Conservation (phyloP, 1,139 yeast genomes). For the Taphrina betulina region DNA sequence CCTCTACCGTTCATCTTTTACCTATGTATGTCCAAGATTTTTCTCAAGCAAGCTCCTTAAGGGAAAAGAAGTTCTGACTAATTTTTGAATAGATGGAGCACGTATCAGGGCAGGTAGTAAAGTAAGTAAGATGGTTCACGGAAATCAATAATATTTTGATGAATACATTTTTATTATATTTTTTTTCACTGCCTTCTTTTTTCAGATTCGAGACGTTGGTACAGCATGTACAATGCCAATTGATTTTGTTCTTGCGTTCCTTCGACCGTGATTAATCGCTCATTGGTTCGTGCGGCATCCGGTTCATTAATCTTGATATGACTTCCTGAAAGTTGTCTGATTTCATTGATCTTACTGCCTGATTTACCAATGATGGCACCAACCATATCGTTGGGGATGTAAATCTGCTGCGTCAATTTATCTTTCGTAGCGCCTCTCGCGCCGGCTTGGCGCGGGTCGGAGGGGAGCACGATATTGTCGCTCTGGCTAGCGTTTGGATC, state of each 20-base stretch:
- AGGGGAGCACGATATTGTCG: conserved; percentile 20
- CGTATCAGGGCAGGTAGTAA: too few relatives aligned
- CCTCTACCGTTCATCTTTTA: conserved; percentile 68
- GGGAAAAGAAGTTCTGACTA: too few relatives aligned
- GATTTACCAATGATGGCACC: conserved; percentile 87
- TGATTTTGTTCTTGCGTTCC: conserved; percentile 71
- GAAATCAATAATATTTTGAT: too few relatives aligned
- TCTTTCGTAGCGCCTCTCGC: conserved; percentile 20
- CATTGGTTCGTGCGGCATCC: conserved; percentile 42
- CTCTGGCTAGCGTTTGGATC: conserved; percentile 8
- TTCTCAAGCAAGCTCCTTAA: too few relatives aligned
- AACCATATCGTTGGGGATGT: conserved; percentile 72
- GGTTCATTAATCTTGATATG: conserved; percentile 68
- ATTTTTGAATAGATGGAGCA: too few relatives aligned
- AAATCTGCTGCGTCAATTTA: conserved; percentile 61
- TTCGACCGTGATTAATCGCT: conserved; percentile 66
- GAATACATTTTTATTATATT: too few relatives aligned
- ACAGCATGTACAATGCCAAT: conserved; percentile 72
- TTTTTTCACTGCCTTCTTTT: conserved; percentile 15
- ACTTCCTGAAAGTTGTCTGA: conserved; percentile 73
- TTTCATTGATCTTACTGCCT: conserved; percentile 77
- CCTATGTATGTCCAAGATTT: too few relatives aligned
- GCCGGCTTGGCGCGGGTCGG: conserved; percentile 22
- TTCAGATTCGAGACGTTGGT: conserved; percentile 41
- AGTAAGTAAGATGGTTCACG: too few relatives aligned